Evolutionary conservation across 805 yeast genomes (phyloP), one percentile per base, ranked within the genome.

Genomic region (Ogataea siamensis): DNA sequence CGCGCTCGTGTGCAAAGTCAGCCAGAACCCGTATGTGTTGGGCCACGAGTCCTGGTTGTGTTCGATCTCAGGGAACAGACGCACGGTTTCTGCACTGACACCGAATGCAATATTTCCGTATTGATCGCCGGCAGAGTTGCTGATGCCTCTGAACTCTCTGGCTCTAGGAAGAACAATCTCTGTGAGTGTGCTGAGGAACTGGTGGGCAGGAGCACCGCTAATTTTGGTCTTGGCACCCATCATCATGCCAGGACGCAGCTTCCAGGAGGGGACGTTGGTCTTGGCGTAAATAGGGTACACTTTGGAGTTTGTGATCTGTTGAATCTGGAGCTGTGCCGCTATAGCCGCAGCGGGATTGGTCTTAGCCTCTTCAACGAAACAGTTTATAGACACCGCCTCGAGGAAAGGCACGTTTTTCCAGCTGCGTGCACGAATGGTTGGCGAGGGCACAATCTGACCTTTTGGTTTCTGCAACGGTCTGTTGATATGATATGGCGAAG

Each of bases 101-200:
- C 96, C 96, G 57, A 93, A 80, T 7, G 93, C 74, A 42, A 94
- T 74, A 60, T 87, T 85, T 42, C 99, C 99, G 54, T 71, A 74
- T 37, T 74, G 71, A 62, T 89, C 97, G 44, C 98, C 99, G 4
- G 88, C 68, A 30, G 74, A 70, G 63, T 78, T 78, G 21, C 78
- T 74, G 35, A 93, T 70, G 34, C 97, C 97, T 48, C 70, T 68
- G 63, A 85, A 93, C 34, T 87, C 87, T 73, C 95, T 82, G 40
- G 89, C 78, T 63, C 96, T 78, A 32, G 99, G 99, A 52, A 93
- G 73, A 13, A 93, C 98, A 46, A 94, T 67, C 65, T 93, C 99
- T 1, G 95, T 80, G 51, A 93, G 67, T 1, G 98, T 91, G 5
- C 84, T 63, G 42, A 93, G 56, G 55, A 94, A 93, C 66, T 88